Evolutionary conservation across 805 yeast species (phyloP), one percentile per base, ranked within the genome.

Genomic region (Lipomyces yamanashiensis): DNA sequence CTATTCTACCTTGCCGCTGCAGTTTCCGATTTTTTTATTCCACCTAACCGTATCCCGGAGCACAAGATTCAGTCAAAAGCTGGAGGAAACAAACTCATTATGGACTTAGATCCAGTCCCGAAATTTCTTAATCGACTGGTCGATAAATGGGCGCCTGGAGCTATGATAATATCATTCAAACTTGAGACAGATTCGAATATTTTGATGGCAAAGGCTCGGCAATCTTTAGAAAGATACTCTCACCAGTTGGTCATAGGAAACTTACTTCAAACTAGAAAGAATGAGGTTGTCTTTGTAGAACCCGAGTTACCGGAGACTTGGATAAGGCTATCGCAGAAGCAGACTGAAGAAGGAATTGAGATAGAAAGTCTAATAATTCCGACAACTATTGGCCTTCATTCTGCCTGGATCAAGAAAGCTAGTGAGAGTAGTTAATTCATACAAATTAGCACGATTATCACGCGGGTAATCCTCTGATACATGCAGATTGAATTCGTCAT

Each of bases 211-310:
- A 95, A 95, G 77, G 89, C 97, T 10, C 79, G 80, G 56, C 85
- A 83, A 62, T 98, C 99, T 0, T 81, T 95, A 63, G 84, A 84
- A 34, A 81, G 97, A 63, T 95, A 95, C 75, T 88, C 86, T 66
- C 99, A 95, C 76, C 98, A 93, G 75, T 78, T 95, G 59, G 99
- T 95, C 12, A 92, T 95, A 74, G 99, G 99, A 2, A 95, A 95
- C 73, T 77, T 95, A 68, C 78, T 95, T 67, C 97, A 92, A 73
- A 88, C 96, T 0, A 85, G 99, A 72, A 93, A 92, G 75, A 79
- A 80, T 61, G 92, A 92, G 73, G 97, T 95, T 45, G 92, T 90
- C 1, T 90, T 95, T 74, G 97, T 95, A 2, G 82, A 84, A 1
- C 80, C 80, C 0, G 81, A 80, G 3, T 74, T 73, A 7, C 75